Percentiles rank a stretch among this genome's conserved stretches.
These are phyloP conservation scores for Rhynchospora breviuscula DNA, from an alignment of 176 grass and related monocot genomes.

Conservation along the genomic window DNA sequence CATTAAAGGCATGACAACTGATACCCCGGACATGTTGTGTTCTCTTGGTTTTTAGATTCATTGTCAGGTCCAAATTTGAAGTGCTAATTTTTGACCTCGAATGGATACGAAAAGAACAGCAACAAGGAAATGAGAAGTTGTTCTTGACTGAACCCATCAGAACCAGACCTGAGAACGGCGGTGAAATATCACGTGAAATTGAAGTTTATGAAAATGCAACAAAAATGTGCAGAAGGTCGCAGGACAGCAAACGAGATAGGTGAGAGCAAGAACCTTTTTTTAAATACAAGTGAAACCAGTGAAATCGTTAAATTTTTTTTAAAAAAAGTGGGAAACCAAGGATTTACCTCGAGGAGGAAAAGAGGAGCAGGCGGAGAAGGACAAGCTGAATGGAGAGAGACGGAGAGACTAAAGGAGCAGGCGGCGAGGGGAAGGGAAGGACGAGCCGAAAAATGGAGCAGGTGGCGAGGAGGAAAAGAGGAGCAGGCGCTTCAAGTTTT, in stretches of 20 bases:
- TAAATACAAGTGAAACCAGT: background rate
- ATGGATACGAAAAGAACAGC: slow-evolving; percentile 36
- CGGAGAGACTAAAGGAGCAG: too few relatives aligned
- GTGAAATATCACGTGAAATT: background rate
- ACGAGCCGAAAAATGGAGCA: too few relatives aligned
- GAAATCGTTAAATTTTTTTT: background rate
- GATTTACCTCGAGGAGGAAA: too few relatives aligned
- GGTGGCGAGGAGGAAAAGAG: too few relatives aligned
- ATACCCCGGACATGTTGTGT: slow-evolving; percentile 52
- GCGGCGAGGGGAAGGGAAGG: too few relatives aligned
- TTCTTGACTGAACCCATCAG: slow-evolving; percentile 1
- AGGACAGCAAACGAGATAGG: background rate
- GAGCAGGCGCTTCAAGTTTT: too few relatives aligned
- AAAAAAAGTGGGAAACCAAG: too few relatives aligned
- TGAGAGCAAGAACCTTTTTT: background rate
- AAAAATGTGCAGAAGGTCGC: background rate
- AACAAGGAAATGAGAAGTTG: slow-evolving; percentile 15
- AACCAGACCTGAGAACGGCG: background rate
- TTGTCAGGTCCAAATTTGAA: slow-evolving; percentile 27
- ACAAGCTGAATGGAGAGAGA: too few relatives aligned
- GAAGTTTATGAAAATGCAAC: slow-evolving; percentile 11
- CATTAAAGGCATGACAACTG: slow-evolving; percentile 95
- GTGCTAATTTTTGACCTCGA: slow-evolving; percentile 30
- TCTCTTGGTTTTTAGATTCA: slow-evolving; percentile 37
- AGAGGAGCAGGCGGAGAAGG: too few relatives aligned